phyloP scores from a whole-genome alignment of 108 stramenopile genomes.

The Chaetoceros tenuissimus region DNA sequence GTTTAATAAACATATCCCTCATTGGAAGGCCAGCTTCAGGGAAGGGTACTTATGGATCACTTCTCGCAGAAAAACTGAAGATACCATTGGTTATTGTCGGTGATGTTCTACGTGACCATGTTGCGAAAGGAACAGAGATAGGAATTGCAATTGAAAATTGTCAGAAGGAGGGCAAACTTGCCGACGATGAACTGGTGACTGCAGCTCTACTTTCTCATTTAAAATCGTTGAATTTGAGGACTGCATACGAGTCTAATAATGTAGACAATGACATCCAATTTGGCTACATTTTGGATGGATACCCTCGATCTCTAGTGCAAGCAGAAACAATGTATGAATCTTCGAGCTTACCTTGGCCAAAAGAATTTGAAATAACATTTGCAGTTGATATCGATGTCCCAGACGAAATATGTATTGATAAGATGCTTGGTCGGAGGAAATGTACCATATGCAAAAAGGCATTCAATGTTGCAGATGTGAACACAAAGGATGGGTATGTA shows the following conservation, averaged over 20 bases:
- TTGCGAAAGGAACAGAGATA: slow-evolving; percentile 6
- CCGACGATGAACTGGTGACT: slow-evolving; percentile 45
- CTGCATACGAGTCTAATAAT: background rate
- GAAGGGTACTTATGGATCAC: slow-evolving; percentile 49
- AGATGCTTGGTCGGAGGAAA: slow-evolving; percentile 60
- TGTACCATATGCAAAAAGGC: slow-evolving; percentile 45
- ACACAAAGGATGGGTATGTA: slow-evolving; percentile 34
- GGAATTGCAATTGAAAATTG: slow-evolving; percentile 11
- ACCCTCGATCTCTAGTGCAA: slow-evolving; percentile 60
- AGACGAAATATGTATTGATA: slow-evolving; percentile 53
- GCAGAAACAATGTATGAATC: slow-evolving; percentile 27
- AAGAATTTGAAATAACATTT: slow-evolving; percentile 15
- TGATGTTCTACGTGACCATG: slow-evolving; percentile 41
- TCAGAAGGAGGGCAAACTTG: slow-evolving; percentile 40
- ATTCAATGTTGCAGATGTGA: slow-evolving; percentile 55
- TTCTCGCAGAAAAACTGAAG: slow-evolving; percentile 22
- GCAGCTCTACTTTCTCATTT: slow-evolving; percentile 33
- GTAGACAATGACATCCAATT: background rate
- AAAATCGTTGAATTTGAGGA: slow-evolving; percentile 3
- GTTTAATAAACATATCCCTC: slow-evolving; percentile 14
- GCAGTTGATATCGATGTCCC: slow-evolving; percentile 68
- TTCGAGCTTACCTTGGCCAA: slow-evolving; percentile 34
- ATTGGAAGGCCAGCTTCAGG: slow-evolving; percentile 56
- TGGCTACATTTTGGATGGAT: slow-evolving; percentile 63
- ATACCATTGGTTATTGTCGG: slow-evolving; percentile 49